Base-by-base conservation (phyloP, 495 filamentous ascomycete species). In the Xylaria nigripes region DNA sequence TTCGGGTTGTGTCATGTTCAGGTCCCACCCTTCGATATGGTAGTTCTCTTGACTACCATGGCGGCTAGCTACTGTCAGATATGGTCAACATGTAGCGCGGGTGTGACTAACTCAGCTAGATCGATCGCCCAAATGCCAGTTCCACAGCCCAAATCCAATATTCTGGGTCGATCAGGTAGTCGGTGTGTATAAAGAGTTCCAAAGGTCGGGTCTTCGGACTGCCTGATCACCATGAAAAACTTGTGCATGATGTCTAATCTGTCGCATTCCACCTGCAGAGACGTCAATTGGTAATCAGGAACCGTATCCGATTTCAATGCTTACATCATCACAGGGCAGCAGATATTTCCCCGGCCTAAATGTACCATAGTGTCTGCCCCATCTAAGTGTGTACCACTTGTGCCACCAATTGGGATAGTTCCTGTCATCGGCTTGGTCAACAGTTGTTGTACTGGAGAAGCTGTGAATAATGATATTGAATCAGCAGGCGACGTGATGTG, bases 51-150 rank as follows among this genome's bases (percentile, higher is more conserved):
- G 30, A n/a, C 54, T 42, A 73, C 59, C 36, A 48, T 83, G 86
- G 50, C 81, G 48, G 22, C 54, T 57, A 46, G 13, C 22, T 38
- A 25, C 22, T 8, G 48, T 57, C 12, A 57, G 60, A 43, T 25
- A 30, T 34, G 43, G 18, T 27, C 22, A 9, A 36, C 18, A 43
- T 23, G 13, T 8, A 12, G n/a, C 12, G 52, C 25, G n/a, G 43
- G 2, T 23, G 29, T 22, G 23, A 77, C 84, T 70, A 72, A 86
- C 83, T 86, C 82, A 54, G 87, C 87, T 70, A 96, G 84, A 58
- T 93, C 86, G 61, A 94, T 91, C 19, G 82, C 79, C 91, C 91
- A 96, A 45, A 95, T 92, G 5, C 91, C 90, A 0, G 91, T 95
- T 10, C 91, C 91, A 56, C 85, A 89, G 23, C 91, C 91, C 45